Evolutionary conservation across 305 asterid species (phyloP).

Genomic region (Solanum aculeatissimum): DNA sequence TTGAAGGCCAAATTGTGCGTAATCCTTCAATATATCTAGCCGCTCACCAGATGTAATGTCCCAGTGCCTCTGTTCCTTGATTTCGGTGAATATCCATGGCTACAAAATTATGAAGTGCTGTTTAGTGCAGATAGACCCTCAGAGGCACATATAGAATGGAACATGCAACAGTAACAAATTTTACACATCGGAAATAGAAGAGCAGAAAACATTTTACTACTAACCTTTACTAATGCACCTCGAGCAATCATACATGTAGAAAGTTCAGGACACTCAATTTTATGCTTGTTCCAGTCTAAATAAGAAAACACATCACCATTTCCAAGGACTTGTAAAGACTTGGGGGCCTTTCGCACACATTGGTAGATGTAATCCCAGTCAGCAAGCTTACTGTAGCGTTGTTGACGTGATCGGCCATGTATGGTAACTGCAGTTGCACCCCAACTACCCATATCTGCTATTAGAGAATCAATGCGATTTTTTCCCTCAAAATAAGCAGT

Average conservation of each 20-base stretch:
- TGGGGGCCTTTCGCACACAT: slow-evolving; percentile 55
- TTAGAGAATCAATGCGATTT: slow-evolving; percentile 75
- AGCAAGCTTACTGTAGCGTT: slow-evolving; percentile 84
- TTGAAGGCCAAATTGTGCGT: slow-evolving; percentile 64
- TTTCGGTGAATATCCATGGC: slow-evolving; percentile 97
- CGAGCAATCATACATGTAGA: slow-evolving; percentile 86
- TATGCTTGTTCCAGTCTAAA: slow-evolving; percentile 75
- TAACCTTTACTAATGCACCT: slow-evolving; percentile 80
- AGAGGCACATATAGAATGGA: background rate
- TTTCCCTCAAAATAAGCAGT: slow-evolving; percentile 90
- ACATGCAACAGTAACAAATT: background rate
- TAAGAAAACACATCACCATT: slow-evolving; percentile 87
- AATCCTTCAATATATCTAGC: slow-evolving; percentile 67
- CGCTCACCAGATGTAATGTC: slow-evolving; percentile 83
- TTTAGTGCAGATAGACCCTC: background rate
- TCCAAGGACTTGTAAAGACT: slow-evolving; percentile 69
- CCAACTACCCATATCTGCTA: slow-evolving; percentile 72
- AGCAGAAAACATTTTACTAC: slow-evolving; percentile 12
- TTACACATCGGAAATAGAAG: background rate
- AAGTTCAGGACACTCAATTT: slow-evolving; percentile 65
- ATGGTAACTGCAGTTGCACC: slow-evolving; percentile 79
- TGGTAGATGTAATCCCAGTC: slow-evolving; percentile 76
- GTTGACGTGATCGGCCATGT: slow-evolving; percentile 92
- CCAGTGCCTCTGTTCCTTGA: slow-evolving; percentile 97
- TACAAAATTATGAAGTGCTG: slow-evolving; percentile 18